A percentile compares a stretch with the other conserved stretches of the same genome.
Conservation (phyloP, 2,329 filamentous ascomycete species). For the Trichoderma sp. region DNA sequence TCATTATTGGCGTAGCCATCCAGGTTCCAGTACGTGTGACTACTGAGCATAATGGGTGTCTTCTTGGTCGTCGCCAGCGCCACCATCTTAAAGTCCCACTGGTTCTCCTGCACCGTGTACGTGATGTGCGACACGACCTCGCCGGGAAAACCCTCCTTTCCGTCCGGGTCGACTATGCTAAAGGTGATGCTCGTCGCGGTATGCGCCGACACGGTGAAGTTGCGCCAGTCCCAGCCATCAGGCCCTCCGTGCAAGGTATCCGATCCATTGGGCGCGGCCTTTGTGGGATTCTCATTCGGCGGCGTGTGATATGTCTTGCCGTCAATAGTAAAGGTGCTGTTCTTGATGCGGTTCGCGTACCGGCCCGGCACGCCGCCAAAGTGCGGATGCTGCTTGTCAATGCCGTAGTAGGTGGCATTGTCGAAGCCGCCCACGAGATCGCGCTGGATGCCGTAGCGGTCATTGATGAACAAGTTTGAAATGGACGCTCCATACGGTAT, state of each 20-base stretch:
- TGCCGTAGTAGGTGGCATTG: constrained; percentile 67
- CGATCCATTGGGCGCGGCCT: constrained; percentile 49
- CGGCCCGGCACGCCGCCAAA: constrained; percentile 71
- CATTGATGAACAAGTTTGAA: constrained; percentile 67
- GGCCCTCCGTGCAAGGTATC: constrained; percentile 68
- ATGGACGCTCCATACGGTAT: constrained; percentile 73
- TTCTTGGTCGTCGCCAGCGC: constrained; percentile 69
- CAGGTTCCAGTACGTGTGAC: constrained; percentile 77
- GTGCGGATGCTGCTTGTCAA: constrained; percentile 65
- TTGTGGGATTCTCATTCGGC: constrained; percentile 61
- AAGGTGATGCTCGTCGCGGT: constrained; percentile 69
- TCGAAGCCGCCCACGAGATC: constrained; percentile 74
- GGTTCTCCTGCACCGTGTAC: constrained; percentile 63
- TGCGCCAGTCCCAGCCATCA: constrained; percentile 73
- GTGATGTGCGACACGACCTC: constrained; percentile 72
- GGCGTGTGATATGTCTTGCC: constrained; percentile 56
- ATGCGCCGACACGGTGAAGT: constrained; percentile 73
- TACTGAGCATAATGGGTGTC: constrained; percentile 79
- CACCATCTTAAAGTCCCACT: constrained; percentile 72
- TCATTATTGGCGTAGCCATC: constrained; percentile 75
- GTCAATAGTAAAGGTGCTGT: constrained; percentile 69
- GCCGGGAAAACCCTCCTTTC: constrained; percentile 74
- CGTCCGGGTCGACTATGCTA: constrained; percentile 68
- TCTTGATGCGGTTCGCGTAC: constrained; percentile 79
- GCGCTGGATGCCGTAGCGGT: constrained; percentile 64